Conservation (phyloP, 305 asterid genomes). For the Plantago rigida region DNA sequence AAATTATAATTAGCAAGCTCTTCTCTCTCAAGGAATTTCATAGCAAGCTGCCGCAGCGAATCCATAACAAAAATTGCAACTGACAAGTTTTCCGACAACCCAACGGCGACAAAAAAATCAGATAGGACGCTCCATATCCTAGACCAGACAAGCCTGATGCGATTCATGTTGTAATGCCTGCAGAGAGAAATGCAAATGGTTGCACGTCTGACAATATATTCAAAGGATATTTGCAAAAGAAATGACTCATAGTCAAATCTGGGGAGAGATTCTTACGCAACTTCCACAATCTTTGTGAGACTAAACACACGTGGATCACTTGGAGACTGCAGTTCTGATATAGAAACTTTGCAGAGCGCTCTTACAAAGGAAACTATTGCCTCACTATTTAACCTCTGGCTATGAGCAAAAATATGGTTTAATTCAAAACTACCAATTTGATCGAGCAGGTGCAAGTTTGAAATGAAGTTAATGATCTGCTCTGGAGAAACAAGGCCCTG, state of each 20-base stretch:
- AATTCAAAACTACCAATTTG: slow-evolving; percentile 92
- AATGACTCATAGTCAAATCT: slow-evolving; percentile 26
- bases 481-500: slow-evolving; percentile 76
- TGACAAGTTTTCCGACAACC: slow-evolving; percentile 87
- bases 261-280: slow-evolving; percentile 84
- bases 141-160: slow-evolving; percentile 96
- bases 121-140: slow-evolving; percentile 96
- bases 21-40: slow-evolving; percentile 95
- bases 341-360: slow-evolving; percentile 92
- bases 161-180: slow-evolving; percentile 98
- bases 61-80: slow-evolving; percentile 99
- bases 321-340: slow-evolving; percentile 94
- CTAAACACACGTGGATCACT: slow-evolving; percentile 98
- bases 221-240: not conserved
- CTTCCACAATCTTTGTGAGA: slow-evolving; percentile 98
- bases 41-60: slow-evolving; percentile 89
- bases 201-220: slow-evolving; percentile 23
- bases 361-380: slow-evolving; percentile 89
- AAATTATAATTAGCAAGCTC: slow-evolving; percentile 94
- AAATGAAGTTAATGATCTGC: slow-evolving; percentile 78
- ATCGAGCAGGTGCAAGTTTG: slow-evolving; percentile 84
- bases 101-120: slow-evolving; percentile 90
- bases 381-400: slow-evolving; percentile 95
- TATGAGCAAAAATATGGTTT: slow-evolving; percentile 95
- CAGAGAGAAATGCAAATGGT: slow-evolving; percentile 32